Evolutionary conservation across 2,329 filamentous ascomycete species (phyloP), one percentile per base, ranked within the genome.

Genomic region (Sordariomycetes sp.): DNA sequence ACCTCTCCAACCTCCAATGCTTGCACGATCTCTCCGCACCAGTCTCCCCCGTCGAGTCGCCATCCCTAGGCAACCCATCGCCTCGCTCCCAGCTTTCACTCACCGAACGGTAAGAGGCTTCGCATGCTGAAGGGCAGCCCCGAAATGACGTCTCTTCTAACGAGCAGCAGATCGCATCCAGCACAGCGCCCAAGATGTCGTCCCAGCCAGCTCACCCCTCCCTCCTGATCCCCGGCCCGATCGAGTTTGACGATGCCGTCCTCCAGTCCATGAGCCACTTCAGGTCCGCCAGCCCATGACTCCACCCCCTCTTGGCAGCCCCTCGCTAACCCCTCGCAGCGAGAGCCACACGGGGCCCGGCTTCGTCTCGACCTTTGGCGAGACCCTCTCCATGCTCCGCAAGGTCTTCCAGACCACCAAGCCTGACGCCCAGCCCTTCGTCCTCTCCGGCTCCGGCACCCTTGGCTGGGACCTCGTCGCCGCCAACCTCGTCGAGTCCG

Each of bases 191-290:
- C 36, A 58, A 58, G 28, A 85, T 85, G 82, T 84, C 81, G 63
- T 76, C 75, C 59, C 82, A 85, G 65, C 76, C 80, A 57, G 71
- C 76, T 55, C 82, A 86, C 67, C 73, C 82, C 51, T 86, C 92
- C 58, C 78, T 99, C 73, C 84, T 99, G 74, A 97, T 99, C 68
- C 94, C 94, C 54, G 94, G 94, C 62, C 94, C 94, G 67, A 95
- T 97, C 71, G 92, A 97, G 76, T 96, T 96, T 69, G 92, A 96
- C 70, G 92, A 97, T 92, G 90, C 85, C 53, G 92, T 97, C 60
- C 83, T 96, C 56, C 82, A 91, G 72, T 89, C 90, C 60, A 96
- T 96, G 92, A 86, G 87, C 76, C 90, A 96, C 74, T 95, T 87
- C 76, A 92, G 88, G 87, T 90, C 76, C 66, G 74, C 10, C n/a